Conservation (phyloP, 495 filamentous ascomycete genomes). For the Podospora sp. region DNA sequence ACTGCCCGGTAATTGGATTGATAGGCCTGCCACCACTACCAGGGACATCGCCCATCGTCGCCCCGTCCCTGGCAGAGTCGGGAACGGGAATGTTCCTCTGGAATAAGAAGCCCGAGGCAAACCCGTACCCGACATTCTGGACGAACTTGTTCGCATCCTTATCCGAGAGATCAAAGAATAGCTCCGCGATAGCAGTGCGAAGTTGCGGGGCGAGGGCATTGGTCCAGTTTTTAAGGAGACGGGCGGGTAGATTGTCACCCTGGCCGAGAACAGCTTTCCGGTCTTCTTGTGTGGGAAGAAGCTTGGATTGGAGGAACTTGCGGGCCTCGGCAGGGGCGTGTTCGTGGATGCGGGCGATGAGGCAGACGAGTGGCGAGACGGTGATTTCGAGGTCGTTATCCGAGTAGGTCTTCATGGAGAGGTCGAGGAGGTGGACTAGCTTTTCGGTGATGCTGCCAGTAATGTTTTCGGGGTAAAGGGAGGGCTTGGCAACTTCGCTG, state of each 20-base stretch:
- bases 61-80: conserved; percentile 62
- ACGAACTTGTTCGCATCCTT: conserved; percentile 73
- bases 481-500: conserved; percentile 37
- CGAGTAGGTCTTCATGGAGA: conserved; percentile 60
- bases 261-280: conserved; percentile 77
- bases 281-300: conserved; percentile 80
- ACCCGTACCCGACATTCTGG: conserved; percentile 86
- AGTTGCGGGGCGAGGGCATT: conserved; percentile 68
- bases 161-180: conserved; percentile 85
- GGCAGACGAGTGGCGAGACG: conserved; percentile 69
- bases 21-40: conserved; percentile 43
- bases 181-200: conserved; percentile 71
- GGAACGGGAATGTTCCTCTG: conserved; percentile 79
- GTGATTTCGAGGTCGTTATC: conserved; percentile 69
- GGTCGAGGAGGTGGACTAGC: conserved; percentile 73
- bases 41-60: conserved; percentile 40
- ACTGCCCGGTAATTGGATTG: conserved; percentile 92
- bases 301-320: conserved; percentile 61
- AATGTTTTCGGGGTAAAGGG: conserved; percentile 69
- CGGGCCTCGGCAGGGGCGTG: conserved; percentile 66
- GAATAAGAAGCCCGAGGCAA: conserved; percentile 85
- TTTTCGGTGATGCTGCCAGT: conserved; percentile 64
- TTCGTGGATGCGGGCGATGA: conserved; percentile 72
- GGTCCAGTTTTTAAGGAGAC: conserved; percentile 77
- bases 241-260: conserved; percentile 71